These are phyloP conservation scores for Alternaria triticina DNA, from an alignment of 2,329 filamentous ascomycete genomes.

Conservation along the genomic window DNA sequence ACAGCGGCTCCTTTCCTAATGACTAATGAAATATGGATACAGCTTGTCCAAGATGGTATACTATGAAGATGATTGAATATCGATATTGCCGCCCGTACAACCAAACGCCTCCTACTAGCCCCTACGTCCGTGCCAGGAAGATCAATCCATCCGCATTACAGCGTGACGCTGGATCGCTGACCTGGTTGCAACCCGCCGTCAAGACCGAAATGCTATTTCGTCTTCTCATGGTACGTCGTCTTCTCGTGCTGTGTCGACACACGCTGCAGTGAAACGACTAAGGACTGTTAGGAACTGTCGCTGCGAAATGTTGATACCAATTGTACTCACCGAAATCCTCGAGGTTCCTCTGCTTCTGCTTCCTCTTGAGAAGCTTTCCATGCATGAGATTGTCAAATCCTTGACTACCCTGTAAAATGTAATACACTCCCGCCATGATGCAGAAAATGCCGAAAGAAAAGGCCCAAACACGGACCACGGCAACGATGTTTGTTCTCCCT, in stretches of 20 bases:
- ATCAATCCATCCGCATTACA: background rate
- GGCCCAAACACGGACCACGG: constrained; percentile 87
- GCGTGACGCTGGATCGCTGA: background rate
- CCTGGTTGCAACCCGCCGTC: background rate
- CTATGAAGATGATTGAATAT: background rate
- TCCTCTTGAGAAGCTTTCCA: constrained; percentile 82
- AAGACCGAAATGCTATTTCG: constrained; percentile 61
- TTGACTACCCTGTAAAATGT: constrained; percentile 78
- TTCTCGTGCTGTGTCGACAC: constrained; percentile 93
- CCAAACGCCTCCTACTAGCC: background rate
- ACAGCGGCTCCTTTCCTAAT: background rate
- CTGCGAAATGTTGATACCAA: background rate
- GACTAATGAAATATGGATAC: background rate
- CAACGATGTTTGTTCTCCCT: constrained; percentile 76
- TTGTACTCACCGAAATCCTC: constrained; percentile 83
- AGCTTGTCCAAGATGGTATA: background rate
- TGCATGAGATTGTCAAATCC: constrained; percentile 94
- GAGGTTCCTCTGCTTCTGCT: constrained; percentile 80
- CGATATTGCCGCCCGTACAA: background rate
- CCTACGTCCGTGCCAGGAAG: background rate
- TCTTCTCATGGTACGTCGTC: constrained; percentile 77
- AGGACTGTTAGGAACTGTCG: constrained; percentile 55
- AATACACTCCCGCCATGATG: constrained; percentile 78
- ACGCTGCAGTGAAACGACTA: constrained; percentile 87
- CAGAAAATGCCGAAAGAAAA: constrained; percentile 91